Percentiles rank a stretch among this genome's conserved stretches.
Evolutionary conservation across 345 rosid species (phyloP).

Genomic region (Mangifera indica): DNA sequence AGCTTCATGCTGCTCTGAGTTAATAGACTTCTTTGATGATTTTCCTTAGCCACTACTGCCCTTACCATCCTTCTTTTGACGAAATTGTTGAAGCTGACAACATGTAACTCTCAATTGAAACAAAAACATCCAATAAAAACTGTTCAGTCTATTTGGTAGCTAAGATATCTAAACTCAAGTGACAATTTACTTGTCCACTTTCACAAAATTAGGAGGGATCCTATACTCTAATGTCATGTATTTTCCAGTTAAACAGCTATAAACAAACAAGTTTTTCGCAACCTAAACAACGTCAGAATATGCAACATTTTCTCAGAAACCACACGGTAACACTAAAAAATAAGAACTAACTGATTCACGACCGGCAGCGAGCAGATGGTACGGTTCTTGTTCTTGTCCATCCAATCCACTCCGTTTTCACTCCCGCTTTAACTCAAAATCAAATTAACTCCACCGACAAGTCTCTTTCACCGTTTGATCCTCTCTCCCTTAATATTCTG

Average conservation of each 20-base stretch:
- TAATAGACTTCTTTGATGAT: slow-evolving; percentile 63
- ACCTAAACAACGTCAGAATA: too few species aligned
- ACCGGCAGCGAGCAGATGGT: slow-evolving; percentile 85
- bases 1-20: slow-evolving; percentile 54
- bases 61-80: slow-evolving; percentile 85
- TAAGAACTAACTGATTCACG: slow-evolving; percentile 50
- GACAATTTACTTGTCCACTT: background rate
- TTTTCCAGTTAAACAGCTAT: background rate
- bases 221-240: background rate
- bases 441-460: slow-evolving; percentile 33
- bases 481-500: background rate
- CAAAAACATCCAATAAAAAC: slow-evolving; percentile 6
- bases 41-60: slow-evolving; percentile 69
- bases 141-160: background rate
- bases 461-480: slow-evolving; percentile 36
- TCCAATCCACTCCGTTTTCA: slow-evolving; percentile 41
- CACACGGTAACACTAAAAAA: too few species aligned
- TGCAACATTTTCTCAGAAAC: too few species aligned
- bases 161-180: background rate
- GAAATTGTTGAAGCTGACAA: slow-evolving; percentile 89
- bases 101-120: slow-evolving; percentile 14
- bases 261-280: background rate
- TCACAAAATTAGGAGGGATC: background rate
- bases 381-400: slow-evolving; percentile 93
- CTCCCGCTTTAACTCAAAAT: slow-evolving; percentile 26